Evolutionary conservation across 495 filamentous ascomycete genomes (phyloP).

Genomic region (Hypoxylon fuscum): DNA sequence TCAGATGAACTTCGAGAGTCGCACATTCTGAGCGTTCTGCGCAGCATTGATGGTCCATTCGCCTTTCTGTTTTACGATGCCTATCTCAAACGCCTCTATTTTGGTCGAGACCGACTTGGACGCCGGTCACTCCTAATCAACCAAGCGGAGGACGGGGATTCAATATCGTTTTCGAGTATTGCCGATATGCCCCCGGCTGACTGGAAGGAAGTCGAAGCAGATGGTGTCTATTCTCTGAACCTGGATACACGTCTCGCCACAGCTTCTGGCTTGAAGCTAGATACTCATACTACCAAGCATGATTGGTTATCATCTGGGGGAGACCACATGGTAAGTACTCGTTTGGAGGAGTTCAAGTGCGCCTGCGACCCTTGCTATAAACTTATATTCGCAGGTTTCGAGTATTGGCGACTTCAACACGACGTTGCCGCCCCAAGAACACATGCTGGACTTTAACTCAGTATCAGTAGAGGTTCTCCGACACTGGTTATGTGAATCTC

Average conservation of each 20-base stretch:
- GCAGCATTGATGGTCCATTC: slow-evolving; percentile 81
- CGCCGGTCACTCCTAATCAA: slow-evolving; percentile 79
- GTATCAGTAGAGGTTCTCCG: slow-evolving; percentile 65
- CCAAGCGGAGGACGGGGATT: slow-evolving; percentile 50
- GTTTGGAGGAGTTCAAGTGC: slow-evolving; percentile 6
- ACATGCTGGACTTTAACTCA: slow-evolving; percentile 57
- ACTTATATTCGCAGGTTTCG: slow-evolving; percentile 62
- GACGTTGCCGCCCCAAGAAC: slow-evolving; percentile 48
- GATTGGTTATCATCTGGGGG: slow-evolving; percentile 28
- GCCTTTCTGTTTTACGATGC: slow-evolving; percentile 90
- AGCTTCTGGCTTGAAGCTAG: slow-evolving; percentile 41
- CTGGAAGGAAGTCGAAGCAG: slow-evolving; percentile 85
- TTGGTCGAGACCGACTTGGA: slow-evolving; percentile 85
- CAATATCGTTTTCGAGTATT: slow-evolving; percentile 78
- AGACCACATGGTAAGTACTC: slow-evolving; percentile 43
- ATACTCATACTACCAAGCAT: slow-evolving; percentile 24
- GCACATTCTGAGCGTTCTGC: slow-evolving; percentile 62
- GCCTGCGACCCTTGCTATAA: slow-evolving; percentile 42
- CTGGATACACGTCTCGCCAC: slow-evolving; percentile 54
- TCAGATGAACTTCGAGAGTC: slow-evolving; percentile 38
- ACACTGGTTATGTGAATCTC: slow-evolving; percentile 67
- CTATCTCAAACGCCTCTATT: slow-evolving; percentile 68
- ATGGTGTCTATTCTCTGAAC: slow-evolving; percentile 76
- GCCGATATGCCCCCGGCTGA: slow-evolving; percentile 61
- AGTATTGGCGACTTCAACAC: slow-evolving; percentile 70